Evolutionary conservation across 768 basidiomycete species (phyloP), one percentile per base, ranked within the genome.

Genomic region (Dacryopinax primogenitus): DNA sequence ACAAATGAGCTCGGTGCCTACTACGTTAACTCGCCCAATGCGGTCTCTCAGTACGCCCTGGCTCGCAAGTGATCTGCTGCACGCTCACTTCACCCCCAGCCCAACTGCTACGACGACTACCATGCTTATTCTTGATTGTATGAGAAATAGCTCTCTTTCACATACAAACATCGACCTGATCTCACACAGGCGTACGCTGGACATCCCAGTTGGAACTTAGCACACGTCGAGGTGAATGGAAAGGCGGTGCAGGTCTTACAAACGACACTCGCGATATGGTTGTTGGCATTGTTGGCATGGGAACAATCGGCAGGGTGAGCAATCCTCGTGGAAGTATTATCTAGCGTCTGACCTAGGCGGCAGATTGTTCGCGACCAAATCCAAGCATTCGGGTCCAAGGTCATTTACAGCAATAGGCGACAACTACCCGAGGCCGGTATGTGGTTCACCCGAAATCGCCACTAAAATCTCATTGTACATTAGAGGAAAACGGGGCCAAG

Each of bases 261-360:
- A 34, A 63, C 63, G 69, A 71, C 62, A 62, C 65, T 13, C 37
- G 69, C 4, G 69, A 62, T 32, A 30, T 58, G 32, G 61, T 70
- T 58, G 66, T 77, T 63, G 76, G 75, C 21, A 74, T 77, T 61
- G 66, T 77, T 28, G 76, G 76, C 12, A 70, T 77, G 67, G 76
- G 76, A 23, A 72, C 70, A 39, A 77, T 77, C 45, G 76, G 76
- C 18, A 69, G 66, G 70, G 70, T 71, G 33, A 26, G 28, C 7
- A 44, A 58, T 7, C 11, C 23, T 45, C 33, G 1, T n/a, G 15
- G 3, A 58, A 28, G 15, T 3, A 28, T 58, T 32, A 13, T 58
- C 3, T 58, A 11, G 26, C 4, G 51, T 67, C 35, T 61, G 44
- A 33, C 32, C n/a, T 58, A 34, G 2, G 62, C 45, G 23, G 3